These are phyloP conservation scores for Fusarium poae DNA, from an alignment of 2,329 filamentous ascomycete species.

Conservation along the genomic window DNA sequence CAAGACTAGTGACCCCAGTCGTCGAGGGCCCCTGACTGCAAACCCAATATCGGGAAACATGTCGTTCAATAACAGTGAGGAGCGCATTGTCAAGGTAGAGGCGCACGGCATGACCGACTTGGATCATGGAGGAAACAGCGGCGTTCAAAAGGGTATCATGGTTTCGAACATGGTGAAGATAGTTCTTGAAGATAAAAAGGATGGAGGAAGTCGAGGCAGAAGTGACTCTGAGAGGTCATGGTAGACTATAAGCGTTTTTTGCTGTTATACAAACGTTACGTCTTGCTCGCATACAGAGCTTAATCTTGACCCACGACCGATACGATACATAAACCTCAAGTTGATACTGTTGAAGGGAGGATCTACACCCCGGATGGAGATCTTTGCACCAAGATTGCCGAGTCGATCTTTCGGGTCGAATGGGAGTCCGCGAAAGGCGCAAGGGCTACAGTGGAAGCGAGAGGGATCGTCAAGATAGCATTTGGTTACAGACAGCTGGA, in stretches of 20 bases:
- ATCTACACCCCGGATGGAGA: not conserved
- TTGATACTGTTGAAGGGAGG: not conserved
- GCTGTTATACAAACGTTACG: not conserved
- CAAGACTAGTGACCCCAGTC: slow-evolving; percentile 48
- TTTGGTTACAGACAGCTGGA: not conserved
- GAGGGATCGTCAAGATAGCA: not conserved
- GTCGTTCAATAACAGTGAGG: slow-evolving; percentile 56
- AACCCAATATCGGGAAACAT: slow-evolving; percentile 55
- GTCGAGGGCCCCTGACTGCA: slow-evolving; percentile 50
- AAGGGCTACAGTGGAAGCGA: not conserved
- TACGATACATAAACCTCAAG: too few species aligned
- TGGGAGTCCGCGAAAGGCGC: not conserved
- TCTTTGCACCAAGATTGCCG: not conserved
- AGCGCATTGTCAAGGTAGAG: slow-evolving; percentile 60
- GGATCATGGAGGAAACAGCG: slow-evolving; percentile 24
- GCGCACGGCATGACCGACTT: slow-evolving; percentile 53
- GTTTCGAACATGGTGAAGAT: slow-evolving; percentile 59
- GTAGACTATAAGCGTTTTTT: slow-evolving; percentile 2
- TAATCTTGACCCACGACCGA: not conserved
- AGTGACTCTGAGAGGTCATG: slow-evolving; percentile 24
- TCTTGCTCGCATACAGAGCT: not conserved
- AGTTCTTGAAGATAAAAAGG: slow-evolving; percentile 42
- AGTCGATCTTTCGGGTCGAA: not conserved
- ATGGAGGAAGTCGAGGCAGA: slow-evolving; percentile 6
- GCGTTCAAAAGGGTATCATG: slow-evolving; percentile 52